These are phyloP conservation scores for Fragaria nilgerrensis DNA, from an alignment of 306 rosid species.

Conservation along the genomic window DNA sequence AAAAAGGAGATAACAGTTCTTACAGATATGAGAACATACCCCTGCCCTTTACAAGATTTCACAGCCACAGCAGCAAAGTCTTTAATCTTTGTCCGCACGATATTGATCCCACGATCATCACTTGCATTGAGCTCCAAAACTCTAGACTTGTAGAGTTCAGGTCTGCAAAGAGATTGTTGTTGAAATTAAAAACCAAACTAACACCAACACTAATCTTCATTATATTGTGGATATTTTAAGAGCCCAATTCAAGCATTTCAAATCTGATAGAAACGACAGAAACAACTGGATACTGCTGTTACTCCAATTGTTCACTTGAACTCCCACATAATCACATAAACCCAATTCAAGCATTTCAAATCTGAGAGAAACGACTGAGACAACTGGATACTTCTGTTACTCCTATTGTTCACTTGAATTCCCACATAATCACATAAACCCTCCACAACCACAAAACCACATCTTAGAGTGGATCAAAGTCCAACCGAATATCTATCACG, in stretches of 20 bases:
- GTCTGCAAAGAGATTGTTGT: conserved; percentile 38
- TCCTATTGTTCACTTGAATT: neutral
- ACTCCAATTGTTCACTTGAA: neutral
- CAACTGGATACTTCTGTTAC: neutral
- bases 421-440: neutral
- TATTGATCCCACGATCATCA: conserved; percentile 93
- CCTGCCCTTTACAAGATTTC: conserved; percentile 46
- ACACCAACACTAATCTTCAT: neutral
- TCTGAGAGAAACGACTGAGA: neutral
- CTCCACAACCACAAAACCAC: neutral
- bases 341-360: neutral
- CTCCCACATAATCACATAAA: neutral
- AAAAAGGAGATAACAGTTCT: neutral
- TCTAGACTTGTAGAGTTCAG: conserved; percentile 87
- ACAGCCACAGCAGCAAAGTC: conserved; percentile 90
- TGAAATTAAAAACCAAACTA: neutral
- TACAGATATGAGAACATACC: conserved; percentile 37
- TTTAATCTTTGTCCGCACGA: conserved; percentile 90
- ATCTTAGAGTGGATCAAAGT: neutral
- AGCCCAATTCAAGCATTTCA: neutral
- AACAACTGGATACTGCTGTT: neutral
- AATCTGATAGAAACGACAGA: neutral
- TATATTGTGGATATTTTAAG: too few species aligned
- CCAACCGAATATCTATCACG: neutral
- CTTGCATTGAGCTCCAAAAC: conserved; percentile 96